phyloP scores from a whole-genome alignment of 1,139 yeast genomes.

The Kazachstania sp. region DNA sequence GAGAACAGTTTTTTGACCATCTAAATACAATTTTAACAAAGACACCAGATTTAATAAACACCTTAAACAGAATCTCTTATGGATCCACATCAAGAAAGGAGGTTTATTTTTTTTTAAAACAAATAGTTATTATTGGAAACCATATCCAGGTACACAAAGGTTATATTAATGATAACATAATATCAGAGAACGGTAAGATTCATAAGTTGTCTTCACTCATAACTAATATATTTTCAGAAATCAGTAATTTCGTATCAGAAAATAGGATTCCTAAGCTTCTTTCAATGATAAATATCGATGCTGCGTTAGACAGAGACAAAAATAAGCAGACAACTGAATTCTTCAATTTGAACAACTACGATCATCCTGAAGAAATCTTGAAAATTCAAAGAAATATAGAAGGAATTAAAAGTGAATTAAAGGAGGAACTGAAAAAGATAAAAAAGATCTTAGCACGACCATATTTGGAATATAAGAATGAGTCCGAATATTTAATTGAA shows the following conservation, averaged over 20 bases:
- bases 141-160: slow-evolving; percentile 29
- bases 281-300: slow-evolving; percentile 50
- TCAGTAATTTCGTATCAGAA: slow-evolving; percentile 18
- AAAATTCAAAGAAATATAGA: slow-evolving; percentile 38
- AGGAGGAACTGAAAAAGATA: slow-evolving; percentile 44
- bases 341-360: slow-evolving; percentile 39
- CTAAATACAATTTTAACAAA: slow-evolving; percentile 39
- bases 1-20: slow-evolving; percentile 46
- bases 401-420: slow-evolving; percentile 36
- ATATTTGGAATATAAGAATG: slow-evolving; percentile 47
- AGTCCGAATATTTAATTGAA: slow-evolving; percentile 66
- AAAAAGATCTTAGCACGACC: slow-evolving; percentile 47
- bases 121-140: slow-evolving; percentile 34
- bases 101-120: slow-evolving; percentile 49
- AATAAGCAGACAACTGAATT: slow-evolving; percentile 45
- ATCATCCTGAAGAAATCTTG: slow-evolving; percentile 37
- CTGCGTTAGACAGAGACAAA: slow-evolving; percentile 42
- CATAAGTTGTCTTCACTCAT: slow-evolving; percentile 27
- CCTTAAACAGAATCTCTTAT: slow-evolving; percentile 61
- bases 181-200: slow-evolving; percentile 19
- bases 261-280: slow-evolving; percentile 32
- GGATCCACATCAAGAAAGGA: slow-evolving; percentile 58
- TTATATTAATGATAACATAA: slow-evolving; percentile 19
- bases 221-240: slow-evolving; percentile 27
- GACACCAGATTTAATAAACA: slow-evolving; percentile 60